Evolutionary conservation across 495 filamentous ascomycete genomes (phyloP).

Genomic region (Clohesyomyces aquaticus): DNA sequence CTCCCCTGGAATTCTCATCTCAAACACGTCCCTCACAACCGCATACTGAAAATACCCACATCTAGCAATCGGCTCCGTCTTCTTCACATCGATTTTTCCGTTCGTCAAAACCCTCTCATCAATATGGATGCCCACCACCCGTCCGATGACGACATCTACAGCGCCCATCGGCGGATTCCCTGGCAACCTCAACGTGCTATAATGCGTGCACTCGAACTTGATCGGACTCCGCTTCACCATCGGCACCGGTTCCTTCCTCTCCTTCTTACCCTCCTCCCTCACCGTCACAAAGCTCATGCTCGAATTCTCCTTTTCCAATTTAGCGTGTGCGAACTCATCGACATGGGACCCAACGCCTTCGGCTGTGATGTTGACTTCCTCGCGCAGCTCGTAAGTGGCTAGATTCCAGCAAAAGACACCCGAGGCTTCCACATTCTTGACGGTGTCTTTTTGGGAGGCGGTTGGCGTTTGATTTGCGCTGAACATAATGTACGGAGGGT

Average conservation of each 20-base stretch:
- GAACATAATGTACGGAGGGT: constrained; percentile 64
- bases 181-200: constrained; percentile 56
- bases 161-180: constrained; percentile 59
- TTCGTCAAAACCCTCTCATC: constrained; percentile 55
- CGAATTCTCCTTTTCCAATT: constrained; percentile 53
- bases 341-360: constrained; percentile 50
- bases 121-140: constrained; percentile 61
- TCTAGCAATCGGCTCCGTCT: constrained; percentile 61
- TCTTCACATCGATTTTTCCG: constrained; percentile 57
- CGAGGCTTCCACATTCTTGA: constrained; percentile 57
- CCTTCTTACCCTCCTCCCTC: constrained; percentile 28
- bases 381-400: constrained; percentile 57
- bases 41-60: constrained; percentile 64
- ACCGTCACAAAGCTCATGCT: constrained; percentile 36
- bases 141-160: constrained; percentile 60
- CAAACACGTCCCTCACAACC: constrained; percentile 56
- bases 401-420: constrained; percentile 63
- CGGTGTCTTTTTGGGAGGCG: constrained; percentile 56
- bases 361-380: constrained; percentile 57
- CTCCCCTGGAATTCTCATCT: constrained; percentile 52
- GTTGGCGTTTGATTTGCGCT: constrained; percentile 54
- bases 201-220: constrained; percentile 61
- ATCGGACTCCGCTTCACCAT: constrained; percentile 59
- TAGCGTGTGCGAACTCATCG: constrained; percentile 58
- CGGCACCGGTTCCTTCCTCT: constrained; percentile 40